Conservation (phyloP, 2,329 filamentous ascomycete species). For the Diplodia intermedia region DNA sequence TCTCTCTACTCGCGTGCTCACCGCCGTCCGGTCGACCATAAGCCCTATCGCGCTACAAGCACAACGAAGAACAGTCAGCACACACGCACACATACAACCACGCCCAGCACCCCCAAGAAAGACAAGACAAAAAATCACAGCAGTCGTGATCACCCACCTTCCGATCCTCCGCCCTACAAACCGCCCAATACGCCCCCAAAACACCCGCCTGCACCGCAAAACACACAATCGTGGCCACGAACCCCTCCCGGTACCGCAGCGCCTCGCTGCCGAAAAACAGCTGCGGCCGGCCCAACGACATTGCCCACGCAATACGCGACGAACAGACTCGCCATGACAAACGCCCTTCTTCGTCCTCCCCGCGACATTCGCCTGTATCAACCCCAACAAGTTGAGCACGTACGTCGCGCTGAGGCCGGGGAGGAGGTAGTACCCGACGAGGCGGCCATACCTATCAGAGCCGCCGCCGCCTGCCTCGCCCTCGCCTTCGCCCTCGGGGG, state of each 20-base stretch:
- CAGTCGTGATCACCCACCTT: neutral
- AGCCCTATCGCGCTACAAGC: neutral
- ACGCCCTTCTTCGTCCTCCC: constrained; percentile 44
- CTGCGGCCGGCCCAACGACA: constrained; percentile 27
- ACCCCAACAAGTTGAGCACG: constrained; percentile 19
- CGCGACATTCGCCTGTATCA: constrained; percentile 39
- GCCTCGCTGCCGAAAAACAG: constrained; percentile 26
- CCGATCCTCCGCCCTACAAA: constrained; percentile 31
- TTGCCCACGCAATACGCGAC: constrained; percentile 27
- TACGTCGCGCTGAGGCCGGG: constrained; percentile 20
- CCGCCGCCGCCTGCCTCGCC: too few relatives aligned
- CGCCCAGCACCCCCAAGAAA: too few relatives aligned
- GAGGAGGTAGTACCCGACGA: constrained; percentile 24
- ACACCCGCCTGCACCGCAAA: constrained; percentile 32
- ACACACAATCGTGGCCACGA: constrained; percentile 21
- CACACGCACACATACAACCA: too few relatives aligned
- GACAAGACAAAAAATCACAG: neutral
- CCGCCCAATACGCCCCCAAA: constrained; percentile 23
- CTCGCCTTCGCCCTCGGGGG: constrained; percentile 22
- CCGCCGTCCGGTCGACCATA: neutral
- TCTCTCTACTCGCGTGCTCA: neutral
- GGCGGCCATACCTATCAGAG: neutral
- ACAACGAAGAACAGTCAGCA: neutral
- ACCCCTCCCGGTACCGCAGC: constrained; percentile 18
- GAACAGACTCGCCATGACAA: constrained; percentile 8